A percentile compares a stretch with the other conserved stretches of the same genome.
Evolutionary conservation across 2,329 filamentous ascomycete genomes (phyloP).

Genomic region (Magnaporthales sp.): DNA sequence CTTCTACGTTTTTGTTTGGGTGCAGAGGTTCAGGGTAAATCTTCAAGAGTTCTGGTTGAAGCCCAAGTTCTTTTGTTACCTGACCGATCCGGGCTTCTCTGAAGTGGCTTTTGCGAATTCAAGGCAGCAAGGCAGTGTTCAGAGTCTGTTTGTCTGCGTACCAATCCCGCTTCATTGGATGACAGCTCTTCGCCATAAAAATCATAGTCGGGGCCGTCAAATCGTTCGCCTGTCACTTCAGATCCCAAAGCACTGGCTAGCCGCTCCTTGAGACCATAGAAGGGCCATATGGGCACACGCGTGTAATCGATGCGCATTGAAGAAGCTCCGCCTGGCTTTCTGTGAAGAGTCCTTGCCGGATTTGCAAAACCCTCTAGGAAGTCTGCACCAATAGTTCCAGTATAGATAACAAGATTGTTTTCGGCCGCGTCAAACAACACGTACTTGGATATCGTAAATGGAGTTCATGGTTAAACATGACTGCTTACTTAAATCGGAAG

Average conservation of each 20-base stretch:
- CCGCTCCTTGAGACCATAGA: constrained; percentile 45
- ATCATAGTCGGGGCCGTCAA: constrained; percentile 9
- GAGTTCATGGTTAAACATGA: constrained; percentile 7
- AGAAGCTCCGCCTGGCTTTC: constrained; percentile 5
- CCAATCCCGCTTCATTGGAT: constrained; percentile 30
- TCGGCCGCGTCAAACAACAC: constrained; percentile 38
- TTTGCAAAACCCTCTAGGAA: constrained; percentile 42
- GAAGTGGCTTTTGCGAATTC: constrained; percentile 26
- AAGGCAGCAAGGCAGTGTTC: constrained; percentile 10
- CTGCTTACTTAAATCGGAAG: constrained; percentile 4
- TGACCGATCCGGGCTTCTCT: constrained; percentile 31
- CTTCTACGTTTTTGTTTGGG: background rate
- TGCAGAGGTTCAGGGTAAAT: background rate
- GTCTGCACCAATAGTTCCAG: constrained; percentile 34
- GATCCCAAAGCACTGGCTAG: constrained; percentile 42
- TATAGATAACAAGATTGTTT: constrained; percentile 45
- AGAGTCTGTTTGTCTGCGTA: constrained; percentile 33
- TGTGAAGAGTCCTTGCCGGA: constrained; percentile 26
- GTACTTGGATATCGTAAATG: constrained; percentile 39
- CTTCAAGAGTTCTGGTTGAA: background rate
- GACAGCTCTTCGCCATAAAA: constrained; percentile 7
- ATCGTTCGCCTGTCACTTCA: constrained; percentile 35
- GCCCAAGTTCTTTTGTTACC: constrained; percentile 5
- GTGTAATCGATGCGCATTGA: constrained; percentile 30
- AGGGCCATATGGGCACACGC: constrained; percentile 44